Percentiles rank a stretch among this genome's conserved stretches.
Evolutionary conservation across 345 rosid genomes (phyloP).

Genomic region (Cardamine resedifolia): DNA sequence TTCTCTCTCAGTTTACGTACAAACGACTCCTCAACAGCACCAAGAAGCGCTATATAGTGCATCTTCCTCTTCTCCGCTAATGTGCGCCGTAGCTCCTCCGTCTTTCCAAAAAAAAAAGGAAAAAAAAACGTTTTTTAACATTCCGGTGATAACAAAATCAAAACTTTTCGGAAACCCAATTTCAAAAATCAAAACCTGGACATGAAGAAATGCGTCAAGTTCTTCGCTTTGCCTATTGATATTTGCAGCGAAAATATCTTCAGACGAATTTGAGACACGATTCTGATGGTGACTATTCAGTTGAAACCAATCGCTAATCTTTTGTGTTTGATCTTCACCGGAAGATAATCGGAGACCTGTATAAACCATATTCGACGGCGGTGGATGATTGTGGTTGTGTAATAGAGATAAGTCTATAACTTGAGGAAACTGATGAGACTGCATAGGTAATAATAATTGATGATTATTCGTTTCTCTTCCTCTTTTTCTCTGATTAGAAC

Average conservation of each 20-base stretch:
- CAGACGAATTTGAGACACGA: conserved; percentile 33
- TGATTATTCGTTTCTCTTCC: conserved; percentile 44
- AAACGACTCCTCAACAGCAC: conserved; percentile 61
- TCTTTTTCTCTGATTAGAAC: conserved; percentile 53
- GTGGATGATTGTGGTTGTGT: neutral
- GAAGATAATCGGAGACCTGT: conserved; percentile 76
- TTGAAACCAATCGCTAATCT: neutral
- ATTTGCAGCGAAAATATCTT: conserved; percentile 47
- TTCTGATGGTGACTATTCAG: neutral
- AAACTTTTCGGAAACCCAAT: neutral
- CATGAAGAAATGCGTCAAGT: conserved; percentile 62
- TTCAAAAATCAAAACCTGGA: conserved; percentile 48
- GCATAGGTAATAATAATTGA: neutral
- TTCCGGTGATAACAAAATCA: conserved; percentile 6
- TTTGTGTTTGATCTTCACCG: conserved; percentile 47
- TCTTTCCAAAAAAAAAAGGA: conserved; percentile 28
- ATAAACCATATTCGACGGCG: conserved; percentile 40
- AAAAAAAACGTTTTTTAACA: neutral
- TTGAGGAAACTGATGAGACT: conserved; percentile 27
- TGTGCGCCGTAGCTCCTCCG: conserved; percentile 68
- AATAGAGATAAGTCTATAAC: conserved; percentile 27
- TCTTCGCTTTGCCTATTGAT: conserved; percentile 63
- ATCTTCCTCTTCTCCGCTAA: conserved; percentile 65
- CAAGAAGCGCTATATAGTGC: conserved; percentile 62
- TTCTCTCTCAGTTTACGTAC: conserved; percentile 57